phyloP scores from a whole-genome alignment of 176 grass and related monocot genomes.

The Ensete glaucum region DNA sequence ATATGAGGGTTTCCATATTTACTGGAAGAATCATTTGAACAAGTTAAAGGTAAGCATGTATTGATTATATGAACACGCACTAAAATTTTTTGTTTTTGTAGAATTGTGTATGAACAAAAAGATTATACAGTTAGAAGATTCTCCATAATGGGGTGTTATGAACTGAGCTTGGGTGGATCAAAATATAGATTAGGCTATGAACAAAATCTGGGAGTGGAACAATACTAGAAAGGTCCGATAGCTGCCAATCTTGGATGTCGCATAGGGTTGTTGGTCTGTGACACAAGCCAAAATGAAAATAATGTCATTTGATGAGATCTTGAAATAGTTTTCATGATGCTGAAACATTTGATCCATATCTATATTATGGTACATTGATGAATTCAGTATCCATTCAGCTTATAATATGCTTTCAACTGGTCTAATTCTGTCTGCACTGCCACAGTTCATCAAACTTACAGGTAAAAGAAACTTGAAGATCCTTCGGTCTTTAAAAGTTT shows the following conservation, averaged over 20 bases:
- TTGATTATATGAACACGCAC: neutral
- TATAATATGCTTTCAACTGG: neutral
- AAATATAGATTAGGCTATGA: neutral
- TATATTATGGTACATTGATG: neutral
- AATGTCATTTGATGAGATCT: neutral
- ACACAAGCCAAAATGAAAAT: neutral
- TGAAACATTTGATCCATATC: constrained; percentile 5
- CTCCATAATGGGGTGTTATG: neutral
- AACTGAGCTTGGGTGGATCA: neutral
- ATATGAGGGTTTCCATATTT: constrained; percentile 72
- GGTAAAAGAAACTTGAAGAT: neutral
- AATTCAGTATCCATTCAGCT: neutral
- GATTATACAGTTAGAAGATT: neutral
- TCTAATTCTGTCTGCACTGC: neutral
- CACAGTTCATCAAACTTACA: neutral
- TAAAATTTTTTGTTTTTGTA: constrained; percentile 8
- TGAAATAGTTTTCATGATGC: neutral
- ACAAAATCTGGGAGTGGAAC: neutral
- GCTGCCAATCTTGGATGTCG: neutral
- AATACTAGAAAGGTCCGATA: neutral
- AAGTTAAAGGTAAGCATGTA: constrained; percentile 62
- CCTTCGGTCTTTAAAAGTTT: neutral
- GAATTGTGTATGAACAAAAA: neutral
- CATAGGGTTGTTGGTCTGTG: neutral
- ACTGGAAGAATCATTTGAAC: constrained; percentile 57